A percentile compares a stretch with the other conserved stretches of the same genome.
phyloP scores from a whole-genome alignment of 345 rosid species.

The Salix koriyanagi region DNA sequence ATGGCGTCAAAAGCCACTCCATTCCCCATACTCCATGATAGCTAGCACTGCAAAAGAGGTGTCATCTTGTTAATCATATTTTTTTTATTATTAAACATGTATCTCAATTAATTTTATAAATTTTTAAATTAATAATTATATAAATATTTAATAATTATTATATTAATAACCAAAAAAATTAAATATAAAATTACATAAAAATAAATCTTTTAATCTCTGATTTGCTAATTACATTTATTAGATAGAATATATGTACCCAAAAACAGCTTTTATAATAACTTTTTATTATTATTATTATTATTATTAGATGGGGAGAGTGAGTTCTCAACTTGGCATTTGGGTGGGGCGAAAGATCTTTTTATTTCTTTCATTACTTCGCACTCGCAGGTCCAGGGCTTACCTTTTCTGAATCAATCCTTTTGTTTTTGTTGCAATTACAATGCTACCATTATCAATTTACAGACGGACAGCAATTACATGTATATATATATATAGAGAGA shows the following conservation, averaged over 20 bases:
- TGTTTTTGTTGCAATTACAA: not conserved
- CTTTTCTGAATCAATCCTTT: not conserved
- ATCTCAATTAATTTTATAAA: no score
- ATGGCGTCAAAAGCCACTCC: conserved; percentile 3
- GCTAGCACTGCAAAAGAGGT: conserved; percentile 16
- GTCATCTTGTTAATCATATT: not conserved
- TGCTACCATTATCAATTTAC: not conserved
- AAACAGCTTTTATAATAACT: not conserved
- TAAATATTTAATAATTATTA: no score
- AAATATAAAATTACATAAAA: no score
- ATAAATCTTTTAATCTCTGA: no score
- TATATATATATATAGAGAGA: no score
- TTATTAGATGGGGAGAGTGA: not conserved
- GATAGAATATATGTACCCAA: not conserved
- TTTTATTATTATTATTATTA: not conserved
- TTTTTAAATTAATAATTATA: no score
- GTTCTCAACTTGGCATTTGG: conserved; percentile 33
- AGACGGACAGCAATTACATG: no score
- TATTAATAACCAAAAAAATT: no score
- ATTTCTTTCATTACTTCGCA: not conserved
- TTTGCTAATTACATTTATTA: no score
- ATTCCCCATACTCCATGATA: conserved; percentile 7
- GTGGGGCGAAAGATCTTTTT: conserved; percentile 4
- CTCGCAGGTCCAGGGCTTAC: no score
- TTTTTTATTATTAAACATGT: no score